Percentiles rank a stretch among this genome's conserved stretches.
Evolutionary conservation across 768 basidiomycete genomes (phyloP).

Genomic region (Tylopilus sp.): DNA sequence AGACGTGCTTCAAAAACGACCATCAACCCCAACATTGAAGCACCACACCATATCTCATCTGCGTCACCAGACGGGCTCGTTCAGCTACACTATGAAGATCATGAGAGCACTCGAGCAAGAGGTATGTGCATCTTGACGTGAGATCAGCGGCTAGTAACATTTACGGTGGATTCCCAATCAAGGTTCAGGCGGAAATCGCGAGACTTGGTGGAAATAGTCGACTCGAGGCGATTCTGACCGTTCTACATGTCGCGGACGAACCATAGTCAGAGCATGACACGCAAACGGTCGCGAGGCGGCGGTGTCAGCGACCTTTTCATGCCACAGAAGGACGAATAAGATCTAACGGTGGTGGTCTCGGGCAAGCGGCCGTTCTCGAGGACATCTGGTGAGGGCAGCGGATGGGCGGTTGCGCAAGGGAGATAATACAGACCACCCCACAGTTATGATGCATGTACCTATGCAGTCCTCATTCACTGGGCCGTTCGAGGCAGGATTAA

Average conservation of each 20-base stretch:
- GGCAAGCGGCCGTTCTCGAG: no score
- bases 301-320: no score
- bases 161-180: background rate
- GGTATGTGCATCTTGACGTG: slow-evolving; percentile 12
- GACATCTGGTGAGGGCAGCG: no score
- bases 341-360: no score
- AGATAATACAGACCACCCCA: no score
- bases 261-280: background rate
- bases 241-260: slow-evolving; percentile 41
- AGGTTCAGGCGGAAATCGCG: slow-evolving; percentile 60
- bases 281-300: no score
- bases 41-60: slow-evolving; percentile 79
- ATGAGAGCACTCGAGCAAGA: slow-evolving; percentile 64
- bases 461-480: no score
- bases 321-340: no score
- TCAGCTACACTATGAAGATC: slow-evolving; percentile 78
- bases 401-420: no score
- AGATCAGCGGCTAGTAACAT: background rate
- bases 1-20: slow-evolving; percentile 94
- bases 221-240: slow-evolving; percentile 56
- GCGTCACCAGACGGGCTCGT: slow-evolving; percentile 69
- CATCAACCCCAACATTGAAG: slow-evolving; percentile 81
- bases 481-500: no score
- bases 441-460: no score
- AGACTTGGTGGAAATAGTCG: slow-evolving; percentile 73